Evolutionary conservation across 768 basidiomycete species (phyloP).

Genomic region (Lactarius hatsudake): DNA sequence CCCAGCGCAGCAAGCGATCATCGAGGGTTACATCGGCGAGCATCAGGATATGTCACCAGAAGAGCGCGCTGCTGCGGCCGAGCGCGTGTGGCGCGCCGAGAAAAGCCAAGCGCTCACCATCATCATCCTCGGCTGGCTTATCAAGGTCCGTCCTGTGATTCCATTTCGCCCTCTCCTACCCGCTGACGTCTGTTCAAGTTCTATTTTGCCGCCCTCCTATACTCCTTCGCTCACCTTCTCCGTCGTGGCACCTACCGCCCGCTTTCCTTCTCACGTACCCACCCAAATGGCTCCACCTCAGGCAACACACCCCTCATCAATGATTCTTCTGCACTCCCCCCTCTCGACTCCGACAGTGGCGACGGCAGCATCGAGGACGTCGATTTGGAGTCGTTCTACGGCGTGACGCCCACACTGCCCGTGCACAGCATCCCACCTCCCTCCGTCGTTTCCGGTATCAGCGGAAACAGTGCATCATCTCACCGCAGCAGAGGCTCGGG

Average conservation of each 20-base stretch:
- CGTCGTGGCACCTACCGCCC: constrained; percentile 87
- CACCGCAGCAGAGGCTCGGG: constrained; percentile 36
- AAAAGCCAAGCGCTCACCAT: constrained; percentile 76
- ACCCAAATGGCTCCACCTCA: not conserved
- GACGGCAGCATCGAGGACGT: constrained; percentile 53
- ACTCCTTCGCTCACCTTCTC: constrained; percentile 91
- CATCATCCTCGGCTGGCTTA: constrained; percentile 79
- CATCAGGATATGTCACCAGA: constrained; percentile 56
- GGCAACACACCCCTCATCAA: constrained; percentile 19
- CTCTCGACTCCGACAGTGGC: constrained; percentile 3
- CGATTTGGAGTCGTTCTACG: constrained; percentile 50
- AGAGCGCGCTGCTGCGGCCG: constrained; percentile 69
- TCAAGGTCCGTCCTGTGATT: constrained; percentile 60
- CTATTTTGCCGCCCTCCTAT: constrained; percentile 86
- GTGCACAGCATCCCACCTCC: constrained; percentile 43
- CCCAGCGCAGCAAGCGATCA: constrained; percentile 82
- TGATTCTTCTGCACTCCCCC: constrained; percentile 40
- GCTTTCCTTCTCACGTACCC: constrained; percentile 50
- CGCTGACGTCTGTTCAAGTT: constrained; percentile 46
- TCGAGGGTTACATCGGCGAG: constrained; percentile 45
- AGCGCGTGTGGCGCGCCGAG: constrained; percentile 86
- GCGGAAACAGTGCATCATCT: constrained; percentile 2
- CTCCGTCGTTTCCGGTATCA: constrained; percentile 3
- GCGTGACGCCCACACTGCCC: constrained; percentile 43
- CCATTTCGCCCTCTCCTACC: not conserved